These are phyloP conservation scores for Heritiera littoralis DNA, from an alignment of 345 rosid genomes.

Conservation along the genomic window DNA sequence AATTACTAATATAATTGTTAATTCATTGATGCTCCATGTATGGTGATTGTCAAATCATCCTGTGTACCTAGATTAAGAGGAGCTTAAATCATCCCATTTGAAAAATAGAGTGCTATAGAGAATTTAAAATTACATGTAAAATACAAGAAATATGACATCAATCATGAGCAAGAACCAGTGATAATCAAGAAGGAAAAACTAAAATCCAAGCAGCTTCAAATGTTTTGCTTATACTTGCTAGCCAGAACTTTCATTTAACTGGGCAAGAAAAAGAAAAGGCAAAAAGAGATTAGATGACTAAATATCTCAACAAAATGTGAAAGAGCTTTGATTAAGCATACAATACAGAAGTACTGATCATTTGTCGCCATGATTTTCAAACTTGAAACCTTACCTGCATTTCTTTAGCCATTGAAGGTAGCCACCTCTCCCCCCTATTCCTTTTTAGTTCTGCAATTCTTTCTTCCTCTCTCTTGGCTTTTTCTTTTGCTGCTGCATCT, in stretches of 20 bases:
- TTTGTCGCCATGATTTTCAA: neutral
- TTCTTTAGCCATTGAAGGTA: constrained; percentile 65
- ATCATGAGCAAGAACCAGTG: neutral
- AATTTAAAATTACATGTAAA: neutral
- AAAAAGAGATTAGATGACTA: neutral
- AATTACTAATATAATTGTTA: neutral
- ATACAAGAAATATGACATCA: neutral
- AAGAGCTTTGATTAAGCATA: neutral
- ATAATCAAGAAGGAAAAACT: neutral
- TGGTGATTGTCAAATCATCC: neutral
- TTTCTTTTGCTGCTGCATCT: constrained; percentile 66
- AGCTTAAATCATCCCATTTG: neutral
- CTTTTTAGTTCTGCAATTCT: constrained; percentile 69
- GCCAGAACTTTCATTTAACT: constrained; percentile 21
- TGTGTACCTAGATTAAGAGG: neutral
- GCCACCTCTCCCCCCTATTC: constrained; percentile 85
- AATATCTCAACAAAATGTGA: neutral
- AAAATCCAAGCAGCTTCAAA: neutral
- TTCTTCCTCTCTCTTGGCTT: constrained; percentile 78
- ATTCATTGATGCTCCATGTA: neutral
- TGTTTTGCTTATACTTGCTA: constrained; percentile 16
- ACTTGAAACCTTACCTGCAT: constrained; percentile 41
- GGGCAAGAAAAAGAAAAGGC: neutral
- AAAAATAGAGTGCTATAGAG: neutral
- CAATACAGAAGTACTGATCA: neutral